Evolutionary conservation across 2,329 filamentous ascomycete species (phyloP).

Genomic region (Dactylonectria estremocensis): DNA sequence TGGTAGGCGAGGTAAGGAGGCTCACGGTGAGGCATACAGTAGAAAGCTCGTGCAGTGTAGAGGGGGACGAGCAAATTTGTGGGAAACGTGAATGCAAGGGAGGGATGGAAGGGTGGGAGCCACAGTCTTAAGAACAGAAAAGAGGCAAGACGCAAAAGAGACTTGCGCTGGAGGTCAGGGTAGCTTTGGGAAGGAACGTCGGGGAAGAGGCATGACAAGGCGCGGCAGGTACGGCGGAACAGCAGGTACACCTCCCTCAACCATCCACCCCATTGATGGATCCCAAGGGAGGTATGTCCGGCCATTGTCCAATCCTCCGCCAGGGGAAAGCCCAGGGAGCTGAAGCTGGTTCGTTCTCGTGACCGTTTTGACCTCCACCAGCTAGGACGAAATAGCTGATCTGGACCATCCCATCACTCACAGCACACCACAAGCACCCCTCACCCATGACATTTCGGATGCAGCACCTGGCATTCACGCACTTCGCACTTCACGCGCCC

Average conservation of each 20-base stretch:
- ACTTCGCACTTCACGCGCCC: background rate
- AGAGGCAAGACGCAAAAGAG: slow-evolving; percentile 27
- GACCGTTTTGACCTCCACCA: slow-evolving; percentile 16
- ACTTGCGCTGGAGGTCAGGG: slow-evolving; percentile 20
- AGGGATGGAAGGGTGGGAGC: slow-evolving; percentile 29
- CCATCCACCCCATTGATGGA: slow-evolving; percentile 1
- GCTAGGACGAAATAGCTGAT: background rate
- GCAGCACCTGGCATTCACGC: background rate
- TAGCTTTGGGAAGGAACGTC: background rate
- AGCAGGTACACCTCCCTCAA: slow-evolving; percentile 25
- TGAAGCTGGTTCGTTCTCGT: slow-evolving; percentile 9
- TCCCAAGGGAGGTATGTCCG: background rate
- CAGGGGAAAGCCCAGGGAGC: slow-evolving; percentile 5
- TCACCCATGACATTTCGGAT: background rate
- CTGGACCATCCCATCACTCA: slow-evolving; percentile 2
- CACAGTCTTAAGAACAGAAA: slow-evolving; percentile 35
- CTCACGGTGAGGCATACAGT: background rate
- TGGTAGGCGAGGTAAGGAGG: background rate
- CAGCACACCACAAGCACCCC: slow-evolving; percentile 1
- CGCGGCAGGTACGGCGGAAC: slow-evolving; percentile 27
- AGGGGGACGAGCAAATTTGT: slow-evolving; percentile 9
- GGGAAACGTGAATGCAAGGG: slow-evolving; percentile 10
- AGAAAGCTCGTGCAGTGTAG: background rate
- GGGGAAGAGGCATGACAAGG: slow-evolving; percentile 11
- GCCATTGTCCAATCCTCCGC: background rate